Evolutionary conservation across 768 basidiomycete species (phyloP).

Genomic region (Termitomyces sp.): DNA sequence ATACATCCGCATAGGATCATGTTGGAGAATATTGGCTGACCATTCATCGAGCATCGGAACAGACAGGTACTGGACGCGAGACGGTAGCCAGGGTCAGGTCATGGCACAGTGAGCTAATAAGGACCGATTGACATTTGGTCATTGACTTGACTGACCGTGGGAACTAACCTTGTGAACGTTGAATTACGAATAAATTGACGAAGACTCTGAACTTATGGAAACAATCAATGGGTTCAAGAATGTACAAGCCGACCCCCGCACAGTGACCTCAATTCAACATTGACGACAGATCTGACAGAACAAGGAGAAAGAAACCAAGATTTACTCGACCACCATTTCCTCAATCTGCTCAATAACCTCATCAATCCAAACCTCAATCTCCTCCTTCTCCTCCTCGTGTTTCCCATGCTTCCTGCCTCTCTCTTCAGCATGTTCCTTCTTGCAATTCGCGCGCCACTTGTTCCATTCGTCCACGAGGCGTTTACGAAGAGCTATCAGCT

Average conservation of each 20-base stretch:
- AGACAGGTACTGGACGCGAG: neutral
- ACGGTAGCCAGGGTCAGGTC: constrained; percentile 2
- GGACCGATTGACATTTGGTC: neutral
- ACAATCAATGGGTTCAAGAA: neutral
- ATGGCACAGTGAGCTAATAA: neutral
- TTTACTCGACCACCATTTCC: constrained; percentile 42
- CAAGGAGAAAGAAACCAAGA: neutral
- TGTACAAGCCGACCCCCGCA: neutral
- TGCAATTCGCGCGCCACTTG: constrained; percentile 81
- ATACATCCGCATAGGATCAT: constrained; percentile 85
- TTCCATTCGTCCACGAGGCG: constrained; percentile 98
- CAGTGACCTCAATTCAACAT: neutral
- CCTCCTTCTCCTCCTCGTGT: constrained; percentile 59
- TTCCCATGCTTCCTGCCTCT: constrained; percentile 11
- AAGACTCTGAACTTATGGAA: neutral
- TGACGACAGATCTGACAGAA: neutral
- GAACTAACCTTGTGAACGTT: neutral
- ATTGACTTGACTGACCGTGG: constrained; percentile 6
- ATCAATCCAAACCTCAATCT: constrained; percentile 92
- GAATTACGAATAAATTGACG: neutral
- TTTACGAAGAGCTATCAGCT: constrained; percentile 85
- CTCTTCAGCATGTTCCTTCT: constrained; percentile 11
- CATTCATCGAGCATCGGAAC: constrained; percentile 26
- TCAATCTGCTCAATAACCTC: constrained; percentile 91
- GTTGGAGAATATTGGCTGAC: constrained; percentile 39